Evolutionary conservation across 441 rosid species (phyloP).

Genomic region (Populus hybrid): DNA sequence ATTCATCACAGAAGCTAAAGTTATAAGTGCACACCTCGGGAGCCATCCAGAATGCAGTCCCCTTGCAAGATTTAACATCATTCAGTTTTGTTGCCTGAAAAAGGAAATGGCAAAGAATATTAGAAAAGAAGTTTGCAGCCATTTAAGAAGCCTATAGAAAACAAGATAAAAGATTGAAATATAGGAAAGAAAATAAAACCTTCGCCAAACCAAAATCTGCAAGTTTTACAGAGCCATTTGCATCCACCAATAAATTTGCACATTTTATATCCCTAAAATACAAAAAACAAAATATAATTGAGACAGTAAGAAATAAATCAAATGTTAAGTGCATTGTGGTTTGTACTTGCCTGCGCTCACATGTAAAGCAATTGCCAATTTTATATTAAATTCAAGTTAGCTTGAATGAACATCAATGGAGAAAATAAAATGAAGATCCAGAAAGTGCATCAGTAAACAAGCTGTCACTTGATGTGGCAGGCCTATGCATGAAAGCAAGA

Average conservation of each 20-base stretch:
- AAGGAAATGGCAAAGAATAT: slow-evolving; percentile 17
- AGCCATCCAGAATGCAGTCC: slow-evolving; percentile 99
- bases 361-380: neutral
- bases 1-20: slow-evolving; percentile 2
- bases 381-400: neutral
- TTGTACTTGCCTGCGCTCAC: neutral
- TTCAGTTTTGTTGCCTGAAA: slow-evolving; percentile 76
- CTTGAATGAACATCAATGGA: neutral
- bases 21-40: slow-evolving; percentile 68
- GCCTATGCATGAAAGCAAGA: neutral
- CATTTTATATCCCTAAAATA: slow-evolving; percentile 86
- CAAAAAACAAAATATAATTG: slow-evolving; percentile 16
- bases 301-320: neutral
- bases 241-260: slow-evolving; percentile 86
- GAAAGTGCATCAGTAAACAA: neutral
- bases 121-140: slow-evolving; percentile 9
- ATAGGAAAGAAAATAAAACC: slow-evolving; percentile 36
- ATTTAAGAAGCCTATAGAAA: slow-evolving; percentile 1
- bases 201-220: slow-evolving; percentile 97
- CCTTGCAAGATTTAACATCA: slow-evolving; percentile 83
- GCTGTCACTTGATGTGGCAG: neutral
- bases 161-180: neutral
- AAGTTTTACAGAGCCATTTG: slow-evolving; percentile 83
- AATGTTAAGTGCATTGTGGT: neutral
- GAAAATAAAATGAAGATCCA: neutral